Percentiles rank a stretch among this genome's conserved stretches.
Evolutionary conservation across 2,329 filamentous ascomycete species (phyloP).

Genomic region (Myriosclerotinia scirpicola): DNA sequence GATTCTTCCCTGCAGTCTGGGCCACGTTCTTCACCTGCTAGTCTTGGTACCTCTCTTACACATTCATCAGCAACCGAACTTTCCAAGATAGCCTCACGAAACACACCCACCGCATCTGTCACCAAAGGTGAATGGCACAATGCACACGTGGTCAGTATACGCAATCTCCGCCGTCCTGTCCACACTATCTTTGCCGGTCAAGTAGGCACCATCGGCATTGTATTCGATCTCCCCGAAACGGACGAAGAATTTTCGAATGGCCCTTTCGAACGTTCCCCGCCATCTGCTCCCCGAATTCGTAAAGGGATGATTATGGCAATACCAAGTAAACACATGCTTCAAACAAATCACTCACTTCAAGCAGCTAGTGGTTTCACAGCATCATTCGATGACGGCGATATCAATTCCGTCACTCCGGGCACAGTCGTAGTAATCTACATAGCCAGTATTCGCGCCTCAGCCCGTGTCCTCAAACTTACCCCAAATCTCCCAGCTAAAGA

Average conservation of each 20-base stretch:
- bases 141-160: constrained; percentile 79
- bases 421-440: constrained; percentile 79
- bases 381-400: constrained; percentile 63
- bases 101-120: constrained; percentile 52
- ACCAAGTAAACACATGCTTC: constrained; percentile 57
- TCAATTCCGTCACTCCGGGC: constrained; percentile 63
- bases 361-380: constrained; percentile 70
- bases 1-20: constrained; percentile 43
- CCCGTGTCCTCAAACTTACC: constrained; percentile 62
- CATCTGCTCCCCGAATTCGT: constrained; percentile 50
- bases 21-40: constrained; percentile 43
- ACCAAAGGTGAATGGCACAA: constrained; percentile 72
- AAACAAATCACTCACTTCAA: constrained; percentile 58
- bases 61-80: constrained; percentile 56
- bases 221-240: constrained; percentile 50
- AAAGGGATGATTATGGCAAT: constrained; percentile 84
- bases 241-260: constrained; percentile 40
- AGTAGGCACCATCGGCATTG: constrained; percentile 83
- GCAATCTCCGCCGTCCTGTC: constrained; percentile 83
- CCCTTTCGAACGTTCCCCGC: constrained; percentile 37
- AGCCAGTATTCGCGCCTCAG: constrained; percentile 80
- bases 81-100: constrained; percentile 53
- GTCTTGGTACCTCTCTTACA: constrained; percentile 52
- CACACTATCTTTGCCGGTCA: constrained; percentile 74
- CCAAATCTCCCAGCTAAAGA: constrained; percentile 33